Base-by-base conservation (phyloP, 2,329 filamentous ascomycete species). In the Aspergillus sp. region DNA sequence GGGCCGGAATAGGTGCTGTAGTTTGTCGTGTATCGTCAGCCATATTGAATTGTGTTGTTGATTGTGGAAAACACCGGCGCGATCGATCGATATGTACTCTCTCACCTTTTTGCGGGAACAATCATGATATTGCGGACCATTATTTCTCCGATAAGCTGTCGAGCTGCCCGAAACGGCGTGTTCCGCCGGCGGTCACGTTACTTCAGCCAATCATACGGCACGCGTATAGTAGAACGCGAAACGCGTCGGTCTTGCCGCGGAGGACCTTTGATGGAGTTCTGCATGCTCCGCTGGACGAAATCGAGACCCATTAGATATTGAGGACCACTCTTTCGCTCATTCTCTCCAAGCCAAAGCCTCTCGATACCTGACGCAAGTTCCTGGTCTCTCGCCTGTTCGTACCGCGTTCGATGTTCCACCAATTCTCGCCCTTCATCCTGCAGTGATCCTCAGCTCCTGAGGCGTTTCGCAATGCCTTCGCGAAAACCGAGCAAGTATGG, bases 401-500 rank as follows among this genome's bases (percentile, higher is more conserved):
- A 51, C 52, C 52, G 43, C 55, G 49, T 64, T 69, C 61, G 56
- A 72, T 74, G 68, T 62, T 66, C 54, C 52, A 60, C 46, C 52
- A 47, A 50, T 53, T 47, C 33, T 47, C 55, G 56, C 57, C 31
- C 40, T 52, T 53, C 63, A 55, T 56, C 44, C 61, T 57, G 56
- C 55, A 64, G 58, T 59, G 64, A 66, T 60, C 60, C 59, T 58
- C 55, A 67, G 59, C 55, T 61, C 59, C 62, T 41, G 65, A 68
- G 58, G 61, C 63, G 60, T 60, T 60, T 62, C 68, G 66, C 64
- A 66, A 82, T 82, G 79, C 77, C 79, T 71, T 70, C 76, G 60
- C 73, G 78, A 66, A 78, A 79, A 68, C 78, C 79, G 59, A 90
- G 89, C 73, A 76, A 81, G 74, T 89, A 91, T 82, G 89, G 90